Evolutionary conservation across 1,284 basidiomycete species (phyloP).

Genomic region (Pterulicium gracile): DNA sequence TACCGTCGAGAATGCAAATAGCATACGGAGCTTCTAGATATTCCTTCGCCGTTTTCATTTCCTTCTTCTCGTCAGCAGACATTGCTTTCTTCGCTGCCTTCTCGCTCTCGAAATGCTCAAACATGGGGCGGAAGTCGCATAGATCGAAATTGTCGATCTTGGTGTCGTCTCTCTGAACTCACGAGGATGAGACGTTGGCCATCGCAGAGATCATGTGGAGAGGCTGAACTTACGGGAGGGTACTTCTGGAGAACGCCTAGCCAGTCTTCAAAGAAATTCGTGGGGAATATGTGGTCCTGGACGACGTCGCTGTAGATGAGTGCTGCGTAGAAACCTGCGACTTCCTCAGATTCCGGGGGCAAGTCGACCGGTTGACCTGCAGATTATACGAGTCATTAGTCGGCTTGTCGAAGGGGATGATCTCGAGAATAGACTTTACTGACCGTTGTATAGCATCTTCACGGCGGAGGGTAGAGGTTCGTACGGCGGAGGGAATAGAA

Average conservation of each 20-base stretch:
- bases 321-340: conserved; percentile 93
- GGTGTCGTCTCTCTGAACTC: conserved; percentile 62
- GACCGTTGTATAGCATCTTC: conserved; percentile 96
- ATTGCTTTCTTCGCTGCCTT: conserved; percentile 89
- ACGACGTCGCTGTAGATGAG: conserved; percentile 93
- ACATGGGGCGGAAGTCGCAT: conserved; percentile 96
- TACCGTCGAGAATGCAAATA: conserved; percentile 82
- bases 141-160: conserved; percentile 72
- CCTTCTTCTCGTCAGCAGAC: conserved; percentile 82
- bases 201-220: conserved; percentile 3
- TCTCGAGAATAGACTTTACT: conserved; percentile 10
- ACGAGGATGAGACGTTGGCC: conserved; percentile 7
- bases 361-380: conserved; percentile 73
- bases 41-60: conserved; percentile 77
- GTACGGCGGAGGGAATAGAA: conserved; percentile 94
- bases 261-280: conserved; percentile 96
- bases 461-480: conserved; percentile 75
- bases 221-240: conserved; percentile 65
- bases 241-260: conserved; percentile 66
- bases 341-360: conserved; percentile 86
- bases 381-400: conserved; percentile 13
- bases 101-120: conserved; percentile 85
- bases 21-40: conserved; percentile 79
- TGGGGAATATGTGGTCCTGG: conserved; percentile 80
- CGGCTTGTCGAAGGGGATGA: conserved; percentile 8